These are phyloP conservation scores for Penicillium sp. DNA, from an alignment of 2,329 filamentous ascomycete genomes.

Conservation along the genomic window DNA sequence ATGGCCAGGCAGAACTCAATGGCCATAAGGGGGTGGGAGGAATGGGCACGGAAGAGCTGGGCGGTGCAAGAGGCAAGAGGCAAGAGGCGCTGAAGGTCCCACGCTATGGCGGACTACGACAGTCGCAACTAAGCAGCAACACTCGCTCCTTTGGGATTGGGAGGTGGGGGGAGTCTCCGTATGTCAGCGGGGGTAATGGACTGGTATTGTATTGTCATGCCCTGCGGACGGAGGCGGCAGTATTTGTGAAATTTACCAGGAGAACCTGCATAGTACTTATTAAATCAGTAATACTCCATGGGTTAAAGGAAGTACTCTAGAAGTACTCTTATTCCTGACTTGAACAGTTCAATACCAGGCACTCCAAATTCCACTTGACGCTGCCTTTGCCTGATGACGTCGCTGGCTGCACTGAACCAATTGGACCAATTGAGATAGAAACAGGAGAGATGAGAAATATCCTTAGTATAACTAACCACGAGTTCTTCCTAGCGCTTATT, in stretches of 20 bases:
- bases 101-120: neutral
- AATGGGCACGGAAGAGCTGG: neutral
- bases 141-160: neutral
- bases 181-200: neutral
- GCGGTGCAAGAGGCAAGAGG: slow-evolving; percentile 4
- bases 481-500: too few species aligned
- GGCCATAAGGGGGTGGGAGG: neutral
- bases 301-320: neutral
- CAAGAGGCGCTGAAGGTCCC: neutral
- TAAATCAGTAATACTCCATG: accelerated
- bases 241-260: neutral
- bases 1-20: neutral
- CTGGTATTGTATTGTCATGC: neutral
- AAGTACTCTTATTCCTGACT: neutral
- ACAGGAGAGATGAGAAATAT: neutral
- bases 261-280: neutral
- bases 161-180: slow-evolving; percentile 11
- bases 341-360: neutral
- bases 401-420: neutral
- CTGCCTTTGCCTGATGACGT: slow-evolving; percentile 7
- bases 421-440: neutral
- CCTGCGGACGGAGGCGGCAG: neutral
- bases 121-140: neutral
- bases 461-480: neutral
- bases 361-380: neutral